Percentiles rank a stretch among this genome's conserved stretches.
Evolutionary conservation across 2,329 filamentous ascomycete genomes (phyloP).

Genomic region (Intubia oerlemansii): DNA sequence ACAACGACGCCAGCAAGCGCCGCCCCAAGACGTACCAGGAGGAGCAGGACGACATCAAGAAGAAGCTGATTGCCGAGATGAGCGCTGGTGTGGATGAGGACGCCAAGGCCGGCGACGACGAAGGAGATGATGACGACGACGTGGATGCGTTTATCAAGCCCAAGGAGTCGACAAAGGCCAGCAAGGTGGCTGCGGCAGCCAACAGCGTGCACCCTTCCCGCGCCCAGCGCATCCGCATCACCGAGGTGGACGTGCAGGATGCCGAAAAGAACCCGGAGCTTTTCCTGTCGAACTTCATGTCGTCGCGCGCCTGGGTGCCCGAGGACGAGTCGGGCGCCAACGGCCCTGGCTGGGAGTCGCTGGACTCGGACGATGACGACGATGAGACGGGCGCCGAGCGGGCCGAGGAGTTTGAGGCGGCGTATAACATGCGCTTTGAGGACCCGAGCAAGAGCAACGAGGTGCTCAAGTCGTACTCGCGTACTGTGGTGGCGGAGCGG

Average conservation of each 20-base stretch:
- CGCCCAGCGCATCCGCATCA: slow-evolving; percentile 21
- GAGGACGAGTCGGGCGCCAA: slow-evolving; percentile 18
- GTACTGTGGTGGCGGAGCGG: slow-evolving; percentile 61
- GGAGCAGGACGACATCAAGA: slow-evolving; percentile 70
- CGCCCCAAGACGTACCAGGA: slow-evolving; percentile 50
- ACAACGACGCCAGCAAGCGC: slow-evolving; percentile 25
- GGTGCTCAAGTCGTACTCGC: slow-evolving; percentile 67
- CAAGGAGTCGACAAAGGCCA: slow-evolving; percentile 29
- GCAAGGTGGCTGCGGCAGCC: slow-evolving; percentile 11
- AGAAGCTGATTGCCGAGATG: slow-evolving; percentile 59
- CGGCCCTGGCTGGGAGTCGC: slow-evolving; percentile 48
- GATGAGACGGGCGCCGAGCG: slow-evolving; percentile 54
- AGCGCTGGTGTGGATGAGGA: slow-evolving; percentile 39
- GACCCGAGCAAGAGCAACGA: slow-evolving; percentile 78
- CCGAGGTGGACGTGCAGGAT: slow-evolving; percentile 43
- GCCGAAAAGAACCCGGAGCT: slow-evolving; percentile 75
- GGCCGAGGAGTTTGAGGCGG: slow-evolving; percentile 75
- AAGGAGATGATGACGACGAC: slow-evolving; percentile 42
- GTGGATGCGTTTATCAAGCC: slow-evolving; percentile 56
- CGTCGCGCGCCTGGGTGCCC: slow-evolving; percentile 79
- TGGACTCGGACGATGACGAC: slow-evolving; percentile 83
- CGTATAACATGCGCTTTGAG: slow-evolving; percentile 93
- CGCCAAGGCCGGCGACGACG: slow-evolving; percentile 26
- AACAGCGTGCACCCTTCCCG: slow-evolving; percentile 36
- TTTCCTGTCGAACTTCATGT: slow-evolving; percentile 89